Evolutionary conservation across 805 yeast species (phyloP).

Genomic region (Candida ovalis): DNA sequence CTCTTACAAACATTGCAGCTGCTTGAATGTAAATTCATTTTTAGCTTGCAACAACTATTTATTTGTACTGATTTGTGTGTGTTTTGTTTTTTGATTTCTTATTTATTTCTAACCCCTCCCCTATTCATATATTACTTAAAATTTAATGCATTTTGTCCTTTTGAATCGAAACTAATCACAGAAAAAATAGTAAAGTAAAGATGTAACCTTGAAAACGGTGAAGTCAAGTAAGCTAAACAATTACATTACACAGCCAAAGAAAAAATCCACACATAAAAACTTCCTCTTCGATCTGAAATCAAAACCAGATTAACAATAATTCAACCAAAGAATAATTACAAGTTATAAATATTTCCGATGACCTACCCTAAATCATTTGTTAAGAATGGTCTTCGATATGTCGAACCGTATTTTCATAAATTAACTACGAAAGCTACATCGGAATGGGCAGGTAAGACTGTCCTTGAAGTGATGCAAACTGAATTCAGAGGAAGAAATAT

Average conservation of each 20-base stretch:
- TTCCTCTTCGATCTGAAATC: too few species aligned
- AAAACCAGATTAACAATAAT: too few species aligned
- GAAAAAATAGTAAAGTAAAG: too few species aligned
- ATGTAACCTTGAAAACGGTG: neutral
- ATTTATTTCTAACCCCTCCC: neutral
- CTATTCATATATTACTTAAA: neutral
- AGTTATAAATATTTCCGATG: too few species aligned
- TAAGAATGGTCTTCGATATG: constrained; percentile 31
- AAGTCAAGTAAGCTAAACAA: too few species aligned
- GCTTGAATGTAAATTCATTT: neutral
- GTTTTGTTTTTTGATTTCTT: neutral
- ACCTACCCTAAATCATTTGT: neutral
- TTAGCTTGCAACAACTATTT: neutral
- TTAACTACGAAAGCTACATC: constrained; percentile 34
- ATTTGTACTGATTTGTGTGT: neutral
- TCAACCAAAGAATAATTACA: too few species aligned
- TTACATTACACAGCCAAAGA: neutral
- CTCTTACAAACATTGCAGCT: constrained; percentile 29
- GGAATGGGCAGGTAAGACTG: constrained; percentile 34
- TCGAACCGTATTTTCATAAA: constrained; percentile 34
- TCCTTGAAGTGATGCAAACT: constrained; percentile 29
- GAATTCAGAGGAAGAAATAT: constrained; percentile 29
- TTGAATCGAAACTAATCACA: neutral
- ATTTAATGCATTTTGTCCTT: neutral
- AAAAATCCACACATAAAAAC: neutral